Percentiles rank a stretch among this genome's conserved stretches.
These are phyloP conservation scores for Pichia kluyveri DNA, from an alignment of 805 yeast genomes.

Conservation along the genomic window DNA sequence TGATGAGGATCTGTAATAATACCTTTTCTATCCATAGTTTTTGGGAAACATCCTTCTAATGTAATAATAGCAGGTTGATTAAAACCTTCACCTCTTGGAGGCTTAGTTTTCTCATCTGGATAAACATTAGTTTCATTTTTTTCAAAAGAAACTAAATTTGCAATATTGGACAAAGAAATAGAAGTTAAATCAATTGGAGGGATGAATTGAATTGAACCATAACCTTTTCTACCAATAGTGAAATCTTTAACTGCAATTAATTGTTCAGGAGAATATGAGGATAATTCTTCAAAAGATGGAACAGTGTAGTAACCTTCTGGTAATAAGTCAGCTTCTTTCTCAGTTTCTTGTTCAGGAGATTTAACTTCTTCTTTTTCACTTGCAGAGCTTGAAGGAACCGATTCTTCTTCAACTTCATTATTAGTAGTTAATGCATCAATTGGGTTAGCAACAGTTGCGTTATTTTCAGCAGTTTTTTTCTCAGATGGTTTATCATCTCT, in stretches of 20 bases:
- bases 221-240: conserved; percentile 68
- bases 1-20: conserved; percentile 73
- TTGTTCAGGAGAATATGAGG: conserved; percentile 49
- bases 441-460: neutral
- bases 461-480: neutral
- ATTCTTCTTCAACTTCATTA: neutral
- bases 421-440: neutral
- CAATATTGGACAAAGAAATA: conserved; percentile 56
- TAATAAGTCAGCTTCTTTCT: conserved; percentile 5
- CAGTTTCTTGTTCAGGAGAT: neutral
- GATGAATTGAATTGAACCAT: conserved; percentile 69
- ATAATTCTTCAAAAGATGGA: conserved; percentile 62
- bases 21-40: conserved; percentile 58
- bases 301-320: conserved; percentile 80
- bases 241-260: conserved; percentile 56
- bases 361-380: neutral
- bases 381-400: neutral
- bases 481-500: neutral
- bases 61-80: conserved; percentile 69
- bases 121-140: conserved; percentile 58
- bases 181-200: conserved; percentile 78
- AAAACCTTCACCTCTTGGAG: conserved; percentile 70
- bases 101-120: conserved; percentile 55
- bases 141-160: conserved; percentile 53
- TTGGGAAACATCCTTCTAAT: conserved; percentile 73